Evolutionary conservation across 495 filamentous ascomycete genomes (phyloP).

Genomic region (Bathelium albidoporum): DNA sequence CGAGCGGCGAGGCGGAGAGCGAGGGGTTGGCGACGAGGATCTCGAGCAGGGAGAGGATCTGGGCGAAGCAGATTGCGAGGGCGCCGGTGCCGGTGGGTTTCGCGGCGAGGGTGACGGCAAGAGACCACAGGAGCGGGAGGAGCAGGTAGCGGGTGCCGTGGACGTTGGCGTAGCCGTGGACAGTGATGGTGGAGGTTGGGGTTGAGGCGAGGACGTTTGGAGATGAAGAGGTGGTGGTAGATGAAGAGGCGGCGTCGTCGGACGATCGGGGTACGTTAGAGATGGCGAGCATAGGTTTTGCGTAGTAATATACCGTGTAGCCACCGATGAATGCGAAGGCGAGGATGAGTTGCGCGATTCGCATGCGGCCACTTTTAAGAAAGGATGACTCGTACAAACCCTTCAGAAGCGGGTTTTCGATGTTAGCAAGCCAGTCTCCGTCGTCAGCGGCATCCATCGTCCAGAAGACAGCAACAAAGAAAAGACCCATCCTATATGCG

Average conservation of each 20-base stretch:
- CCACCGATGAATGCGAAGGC: conserved; percentile 54
- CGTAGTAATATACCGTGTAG: conserved; percentile 26
- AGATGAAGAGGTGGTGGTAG: conserved; percentile 9
- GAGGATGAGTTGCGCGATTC: conserved; percentile 66
- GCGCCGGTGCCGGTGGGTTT: conserved; percentile 92
- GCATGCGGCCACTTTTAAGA: conserved; percentile 62
- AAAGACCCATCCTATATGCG: conserved; percentile 64
- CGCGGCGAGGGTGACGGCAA: conserved; percentile 67
- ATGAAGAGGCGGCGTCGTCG: conserved; percentile 16
- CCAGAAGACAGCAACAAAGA: conserved; percentile 78
- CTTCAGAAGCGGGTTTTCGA: conserved; percentile 38
- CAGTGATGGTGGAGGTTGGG: conserved; percentile 48
- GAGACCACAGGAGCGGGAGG: conserved; percentile 64
- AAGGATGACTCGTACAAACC: neutral
- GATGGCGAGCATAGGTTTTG: conserved; percentile 27
- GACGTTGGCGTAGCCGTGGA: conserved; percentile 84
- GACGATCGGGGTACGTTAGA: conserved; percentile 26
- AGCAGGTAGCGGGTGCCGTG: conserved; percentile 87
- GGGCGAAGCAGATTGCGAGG: conserved; percentile 66
- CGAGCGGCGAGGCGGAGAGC: conserved; percentile 62
- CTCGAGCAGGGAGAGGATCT: conserved; percentile 79
- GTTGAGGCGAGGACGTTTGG: conserved; percentile 29
- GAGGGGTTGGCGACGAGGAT: conserved; percentile 70
- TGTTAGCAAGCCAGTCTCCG: conserved; percentile 62
- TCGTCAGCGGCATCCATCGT: conserved; percentile 83